Conservation (phyloP, 768 basidiomycete species). For the Lanmaoa pseudosensibilis region DNA sequence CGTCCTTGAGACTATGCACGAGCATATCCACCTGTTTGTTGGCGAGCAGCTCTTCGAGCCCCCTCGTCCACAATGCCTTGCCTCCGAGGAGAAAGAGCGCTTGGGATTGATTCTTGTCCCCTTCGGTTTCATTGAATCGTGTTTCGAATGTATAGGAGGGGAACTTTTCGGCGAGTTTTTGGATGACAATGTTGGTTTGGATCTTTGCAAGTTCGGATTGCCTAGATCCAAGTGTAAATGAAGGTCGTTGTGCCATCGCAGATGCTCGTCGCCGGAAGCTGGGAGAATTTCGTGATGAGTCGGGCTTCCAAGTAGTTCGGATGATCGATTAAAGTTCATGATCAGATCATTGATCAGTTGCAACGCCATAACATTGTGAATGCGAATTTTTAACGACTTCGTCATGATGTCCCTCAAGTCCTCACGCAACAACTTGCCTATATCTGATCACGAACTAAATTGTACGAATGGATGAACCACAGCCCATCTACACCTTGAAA, state of each 20-base stretch:
- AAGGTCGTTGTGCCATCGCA: constrained; percentile 36
- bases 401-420: neutral
- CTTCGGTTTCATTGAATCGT: constrained; percentile 69
- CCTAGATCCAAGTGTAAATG: constrained; percentile 79
- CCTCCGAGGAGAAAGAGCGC: constrained; percentile 88
- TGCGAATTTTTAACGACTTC: no score
- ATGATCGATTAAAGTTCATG: neutral
- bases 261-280: neutral
- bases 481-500: constrained; percentile 28
- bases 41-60: constrained; percentile 84
- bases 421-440: neutral
- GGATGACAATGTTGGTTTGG: constrained; percentile 81
- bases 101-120: constrained; percentile 87
- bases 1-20: constrained; percentile 90
- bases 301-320: neutral
- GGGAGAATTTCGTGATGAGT: neutral
- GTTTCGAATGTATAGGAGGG: constrained; percentile 52
- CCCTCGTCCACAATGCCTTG: constrained; percentile 95
- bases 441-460: neutral
- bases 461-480: neutral
- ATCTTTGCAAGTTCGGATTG: constrained; percentile 85
- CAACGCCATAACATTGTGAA: no score
- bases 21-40: constrained; percentile 82
- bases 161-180: constrained; percentile 56
- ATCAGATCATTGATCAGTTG: no score